These are phyloP conservation scores for Periconia sp. DNA, from an alignment of 2,329 filamentous ascomycete genomes.

Conservation along the genomic window DNA sequence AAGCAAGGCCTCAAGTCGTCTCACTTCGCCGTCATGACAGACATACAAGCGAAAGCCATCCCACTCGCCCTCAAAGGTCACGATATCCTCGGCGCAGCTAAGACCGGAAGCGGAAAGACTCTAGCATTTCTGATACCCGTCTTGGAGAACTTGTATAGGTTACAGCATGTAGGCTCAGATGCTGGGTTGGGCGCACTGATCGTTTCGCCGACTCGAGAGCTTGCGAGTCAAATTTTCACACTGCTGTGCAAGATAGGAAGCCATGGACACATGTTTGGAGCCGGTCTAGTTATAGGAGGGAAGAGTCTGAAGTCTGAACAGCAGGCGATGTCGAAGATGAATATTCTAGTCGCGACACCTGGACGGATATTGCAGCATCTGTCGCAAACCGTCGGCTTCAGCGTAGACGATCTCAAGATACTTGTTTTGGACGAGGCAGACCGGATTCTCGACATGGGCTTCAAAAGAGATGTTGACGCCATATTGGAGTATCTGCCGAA, in stretches of 20 bases:
- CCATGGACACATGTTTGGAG: slow-evolving; percentile 84
- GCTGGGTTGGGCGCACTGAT: slow-evolving; percentile 87
- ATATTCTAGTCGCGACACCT: slow-evolving; percentile 94
- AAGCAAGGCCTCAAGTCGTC: slow-evolving; percentile 78
- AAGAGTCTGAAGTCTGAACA: slow-evolving; percentile 89
- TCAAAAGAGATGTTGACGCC: slow-evolving; percentile 87
- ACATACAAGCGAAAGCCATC: slow-evolving; percentile 90
- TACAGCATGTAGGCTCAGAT: slow-evolving; percentile 88
- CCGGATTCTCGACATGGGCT: slow-evolving; percentile 97
- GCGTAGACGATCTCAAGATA: slow-evolving; percentile 89
- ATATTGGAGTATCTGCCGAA: slow-evolving; percentile 90
- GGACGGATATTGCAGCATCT: slow-evolving; percentile 95
- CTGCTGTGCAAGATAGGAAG: slow-evolving; percentile 89
- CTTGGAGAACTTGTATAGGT: slow-evolving; percentile 88
- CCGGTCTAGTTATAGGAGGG: slow-evolving; percentile 90
- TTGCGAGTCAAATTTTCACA: slow-evolving; percentile 96
- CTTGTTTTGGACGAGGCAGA: slow-evolving; percentile 95
- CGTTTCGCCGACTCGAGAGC: slow-evolving; percentile 90
- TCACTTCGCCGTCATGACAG: slow-evolving; percentile 89
- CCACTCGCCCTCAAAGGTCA: slow-evolving; percentile 82
- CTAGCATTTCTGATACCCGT: slow-evolving; percentile 91
- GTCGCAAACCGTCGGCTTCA: slow-evolving; percentile 89
- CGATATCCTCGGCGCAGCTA: slow-evolving; percentile 92
- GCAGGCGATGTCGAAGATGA: slow-evolving; percentile 87
- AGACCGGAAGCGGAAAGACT: slow-evolving; percentile 95